Evolutionary conservation across 2,329 filamentous ascomycete species (phyloP).

Genomic region (Phaeosphaeriaceae sp.): DNA sequence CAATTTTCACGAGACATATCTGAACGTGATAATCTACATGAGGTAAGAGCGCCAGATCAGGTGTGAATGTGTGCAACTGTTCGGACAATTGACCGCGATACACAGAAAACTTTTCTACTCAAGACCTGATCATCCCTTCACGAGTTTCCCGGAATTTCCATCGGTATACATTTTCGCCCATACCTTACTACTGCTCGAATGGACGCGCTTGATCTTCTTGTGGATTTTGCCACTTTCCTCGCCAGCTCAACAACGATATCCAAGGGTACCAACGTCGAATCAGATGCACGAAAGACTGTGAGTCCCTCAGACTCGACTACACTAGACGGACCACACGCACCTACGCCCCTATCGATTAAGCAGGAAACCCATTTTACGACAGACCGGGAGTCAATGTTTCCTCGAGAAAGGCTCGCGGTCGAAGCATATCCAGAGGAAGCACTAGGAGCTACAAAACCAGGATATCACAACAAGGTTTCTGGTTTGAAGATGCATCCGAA

Average conservation of each 20-base stretch:
- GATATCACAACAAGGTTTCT: background rate
- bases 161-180: background rate
- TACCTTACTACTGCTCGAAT: slow-evolving; percentile 3
- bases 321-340: background rate
- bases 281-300: background rate
- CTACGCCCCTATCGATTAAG: background rate
- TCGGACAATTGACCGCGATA: background rate
- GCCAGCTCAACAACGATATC: background rate
- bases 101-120: background rate
- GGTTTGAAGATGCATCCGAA: background rate
- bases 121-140: background rate
- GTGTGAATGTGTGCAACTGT: background rate
- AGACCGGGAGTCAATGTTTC: background rate
- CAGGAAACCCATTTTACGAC: background rate
- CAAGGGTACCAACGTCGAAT: background rate
- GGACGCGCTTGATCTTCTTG: slow-evolving; percentile 25
- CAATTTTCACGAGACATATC: background rate
- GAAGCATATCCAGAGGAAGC: background rate
- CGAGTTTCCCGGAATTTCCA: background rate
- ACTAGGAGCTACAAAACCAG: background rate
- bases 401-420: background rate
- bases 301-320: background rate
- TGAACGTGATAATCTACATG: background rate
- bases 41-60: background rate
- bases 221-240: slow-evolving; percentile 19